Conservation (phyloP, 345 rosid genomes). For the Iberis pinnata region DNA sequence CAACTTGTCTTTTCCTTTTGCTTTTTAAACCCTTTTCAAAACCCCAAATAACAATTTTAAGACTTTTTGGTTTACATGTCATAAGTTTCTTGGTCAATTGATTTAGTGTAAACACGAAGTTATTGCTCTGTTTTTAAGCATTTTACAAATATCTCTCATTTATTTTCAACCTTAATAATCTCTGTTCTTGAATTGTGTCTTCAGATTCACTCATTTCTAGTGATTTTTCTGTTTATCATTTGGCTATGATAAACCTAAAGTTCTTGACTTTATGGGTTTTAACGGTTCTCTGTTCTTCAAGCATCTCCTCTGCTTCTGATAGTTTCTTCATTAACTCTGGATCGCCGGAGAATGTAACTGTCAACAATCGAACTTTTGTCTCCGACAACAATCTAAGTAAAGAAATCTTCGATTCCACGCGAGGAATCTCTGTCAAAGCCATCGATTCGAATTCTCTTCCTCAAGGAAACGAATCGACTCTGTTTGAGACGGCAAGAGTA, state of each 20-base stretch:
- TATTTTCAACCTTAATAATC: no score
- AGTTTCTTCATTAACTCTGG: slow-evolving; percentile 65
- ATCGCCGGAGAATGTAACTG: slow-evolving; percentile 40
- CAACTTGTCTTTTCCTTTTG: slow-evolving; percentile 11
- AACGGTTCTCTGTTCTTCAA: slow-evolving; percentile 25
- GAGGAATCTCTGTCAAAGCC: slow-evolving; percentile 21
- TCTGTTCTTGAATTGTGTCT: no score
- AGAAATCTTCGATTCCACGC: no score
- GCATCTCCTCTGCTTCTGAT: slow-evolving; percentile 43
- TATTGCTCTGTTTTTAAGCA: no score
- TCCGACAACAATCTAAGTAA: slow-evolving; percentile 35
- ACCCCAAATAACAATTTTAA: slow-evolving; percentile 2
- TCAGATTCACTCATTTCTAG: no score
- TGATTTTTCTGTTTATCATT: neutral
- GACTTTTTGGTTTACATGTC: neutral
- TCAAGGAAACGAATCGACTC: slow-evolving; percentile 30
- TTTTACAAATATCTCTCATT: no score
- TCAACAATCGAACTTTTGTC: slow-evolving; percentile 38
- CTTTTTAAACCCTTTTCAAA: neutral
- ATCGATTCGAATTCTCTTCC: slow-evolving; percentile 25
- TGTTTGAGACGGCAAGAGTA: slow-evolving; percentile 54
- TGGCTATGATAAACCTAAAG: slow-evolving; percentile 33
- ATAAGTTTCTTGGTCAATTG: no score
- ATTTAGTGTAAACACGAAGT: no score
- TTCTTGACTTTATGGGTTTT: slow-evolving; percentile 24